Percentiles rank a stretch among this genome's conserved stretches.
These are phyloP conservation scores for Candida stauntonica DNA, from an alignment of 805 yeast species.

Conservation along the genomic window DNA sequence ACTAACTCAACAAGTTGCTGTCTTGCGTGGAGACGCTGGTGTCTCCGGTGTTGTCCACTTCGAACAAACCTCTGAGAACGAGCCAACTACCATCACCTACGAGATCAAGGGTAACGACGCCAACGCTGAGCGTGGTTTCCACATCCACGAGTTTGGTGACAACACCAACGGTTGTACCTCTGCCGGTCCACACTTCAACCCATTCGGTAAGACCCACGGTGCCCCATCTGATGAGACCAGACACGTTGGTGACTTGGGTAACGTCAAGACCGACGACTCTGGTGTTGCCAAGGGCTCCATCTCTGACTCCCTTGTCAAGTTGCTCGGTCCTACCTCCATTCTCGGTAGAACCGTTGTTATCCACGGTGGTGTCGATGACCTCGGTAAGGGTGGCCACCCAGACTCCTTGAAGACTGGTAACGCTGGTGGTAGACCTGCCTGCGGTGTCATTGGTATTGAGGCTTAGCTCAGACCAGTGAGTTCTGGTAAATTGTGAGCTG, in stretches of 20 bases:
- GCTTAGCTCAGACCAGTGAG: slow-evolving; percentile 11
- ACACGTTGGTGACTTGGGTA: slow-evolving; percentile 97
- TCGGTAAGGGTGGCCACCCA: slow-evolving; percentile 89
- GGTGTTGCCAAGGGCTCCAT: slow-evolving; percentile 92
- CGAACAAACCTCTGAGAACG: slow-evolving; percentile 75
- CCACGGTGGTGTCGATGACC: slow-evolving; percentile 89
- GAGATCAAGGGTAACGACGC: slow-evolving; percentile 87
- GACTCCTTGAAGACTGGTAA: slow-evolving; percentile 94
- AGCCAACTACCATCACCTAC: slow-evolving; percentile 83
- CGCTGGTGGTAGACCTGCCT: slow-evolving; percentile 97
- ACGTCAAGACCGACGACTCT: slow-evolving; percentile 76
- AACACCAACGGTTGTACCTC: slow-evolving; percentile 99
- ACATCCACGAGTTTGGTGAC: slow-evolving; percentile 97
- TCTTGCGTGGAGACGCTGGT: slow-evolving; percentile 89
- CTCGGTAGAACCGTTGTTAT: slow-evolving; percentile 94
- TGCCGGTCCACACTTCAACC: slow-evolving; percentile 97
- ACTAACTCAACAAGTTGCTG: slow-evolving; percentile 64
- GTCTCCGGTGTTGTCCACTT: slow-evolving; percentile 85
- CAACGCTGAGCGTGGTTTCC: slow-evolving; percentile 93
- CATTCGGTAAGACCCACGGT: slow-evolving; percentile 85
- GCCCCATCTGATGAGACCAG: slow-evolving; percentile 77
- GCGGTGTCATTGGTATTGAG: slow-evolving; percentile 85
- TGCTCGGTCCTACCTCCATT: slow-evolving; percentile 83
- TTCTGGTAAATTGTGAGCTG: not conserved
- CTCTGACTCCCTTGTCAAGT: slow-evolving; percentile 71